Percentiles rank a stretch among this genome's conserved stretches.
Conservation (phyloP, 169 alveolate genomes). For the Eimeria maxima region DNA sequence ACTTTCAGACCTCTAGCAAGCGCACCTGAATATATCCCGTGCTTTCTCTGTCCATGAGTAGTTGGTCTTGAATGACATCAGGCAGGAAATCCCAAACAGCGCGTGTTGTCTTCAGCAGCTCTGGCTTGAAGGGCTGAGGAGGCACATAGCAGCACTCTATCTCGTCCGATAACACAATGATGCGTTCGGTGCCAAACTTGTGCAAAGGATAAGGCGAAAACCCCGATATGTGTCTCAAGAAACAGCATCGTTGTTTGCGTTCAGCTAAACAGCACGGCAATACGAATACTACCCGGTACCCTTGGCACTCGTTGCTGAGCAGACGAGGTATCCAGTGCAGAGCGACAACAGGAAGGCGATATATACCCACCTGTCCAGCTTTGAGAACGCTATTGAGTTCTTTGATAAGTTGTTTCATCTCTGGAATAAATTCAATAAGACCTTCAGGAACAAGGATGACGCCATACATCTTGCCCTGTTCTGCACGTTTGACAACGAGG, state of each 20-base stretch:
- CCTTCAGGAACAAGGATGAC: constrained; percentile 97
- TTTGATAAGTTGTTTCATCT: constrained; percentile 89
- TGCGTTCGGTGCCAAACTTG: neutral
- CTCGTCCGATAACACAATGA: neutral
- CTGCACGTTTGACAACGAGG: constrained; percentile 93
- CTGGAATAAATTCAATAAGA: constrained; percentile 98
- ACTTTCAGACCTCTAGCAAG: neutral
- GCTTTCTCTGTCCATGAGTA: constrained; percentile 98
- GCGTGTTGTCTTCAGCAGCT: constrained; percentile 70
- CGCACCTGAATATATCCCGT: constrained; percentile 97
- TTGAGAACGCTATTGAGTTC: constrained; percentile 95
- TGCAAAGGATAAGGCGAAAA: neutral
- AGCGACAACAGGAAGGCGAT: neutral
- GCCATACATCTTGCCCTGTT: constrained; percentile 94
- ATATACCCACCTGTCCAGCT: constrained; percentile 59
- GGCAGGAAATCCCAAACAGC: constrained; percentile 96
- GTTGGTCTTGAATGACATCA: constrained; percentile 96
- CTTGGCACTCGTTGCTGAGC: neutral
- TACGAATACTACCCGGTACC: neutral
- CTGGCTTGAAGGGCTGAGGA: constrained; percentile 77
- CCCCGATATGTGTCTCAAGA: neutral
- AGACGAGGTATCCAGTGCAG: neutral
- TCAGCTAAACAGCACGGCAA: neutral
- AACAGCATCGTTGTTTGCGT: too few relatives aligned
- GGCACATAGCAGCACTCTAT: neutral